Base-by-base conservation (phyloP, 768 basidiomycete genomes). In the Tulasnella sp. region DNA sequence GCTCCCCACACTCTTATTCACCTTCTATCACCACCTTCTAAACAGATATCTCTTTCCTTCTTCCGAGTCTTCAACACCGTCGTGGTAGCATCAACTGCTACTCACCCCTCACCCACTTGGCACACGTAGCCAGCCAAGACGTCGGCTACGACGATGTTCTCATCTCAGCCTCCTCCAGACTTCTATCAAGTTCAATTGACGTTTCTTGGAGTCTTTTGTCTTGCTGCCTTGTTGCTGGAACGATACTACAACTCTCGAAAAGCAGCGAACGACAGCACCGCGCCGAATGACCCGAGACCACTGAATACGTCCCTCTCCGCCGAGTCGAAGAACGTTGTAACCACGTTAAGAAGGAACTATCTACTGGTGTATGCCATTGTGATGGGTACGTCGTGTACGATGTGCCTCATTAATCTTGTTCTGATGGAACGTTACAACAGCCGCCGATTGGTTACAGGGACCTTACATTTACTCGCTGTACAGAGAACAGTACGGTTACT, bases 391-490 rank as follows among this genome's bases (percentile, higher is more conserved):
- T 67, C 17, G 32, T 2, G 12, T 19, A 29, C 37, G 15, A 6
- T 14, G 45, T 17, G 8, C 15, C 42, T 35, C 39, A 25, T 36
- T 42, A 2, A 17, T 6, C 19, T 11, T 36, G 14, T 39, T 43
- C 11, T 40, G 11, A 15, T 29, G 8, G 32, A 42, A 36, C 41
- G n/a, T 31, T 14, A 19, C 17, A 11, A 41, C 49, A 84, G 83
- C 79, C 57, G 81, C 83, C 36, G 83, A 86, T 67, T 85, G 84
- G 83, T 72, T 86, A 12, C 83, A 86, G 67, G 85, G 85, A 0
- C 85, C 85, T 14, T 86, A 86, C 63, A 73, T 86, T 0, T 87
- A 85, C 63, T 83, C 83, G 14, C 69, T 86, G 0, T 87, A 86
- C 65, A 72, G 73, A 43, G 82, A 84, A 40, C 81, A 85, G 63